phyloP scores from a whole-genome alignment of 306 rosid species.

The Lathyrus oleraceus region DNA sequence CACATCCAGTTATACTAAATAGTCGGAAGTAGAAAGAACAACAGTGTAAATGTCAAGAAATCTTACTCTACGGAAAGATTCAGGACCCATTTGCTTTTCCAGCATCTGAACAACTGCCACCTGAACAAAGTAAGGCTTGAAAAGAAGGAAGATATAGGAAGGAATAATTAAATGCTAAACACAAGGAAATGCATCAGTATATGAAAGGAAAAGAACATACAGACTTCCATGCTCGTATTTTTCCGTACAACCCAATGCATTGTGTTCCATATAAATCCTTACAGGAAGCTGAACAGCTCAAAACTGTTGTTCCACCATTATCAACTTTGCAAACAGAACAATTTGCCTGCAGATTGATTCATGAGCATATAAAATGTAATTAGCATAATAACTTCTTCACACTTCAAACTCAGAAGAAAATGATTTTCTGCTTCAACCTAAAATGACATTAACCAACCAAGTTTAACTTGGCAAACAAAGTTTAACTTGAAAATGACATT shows the following conservation, averaged over 20 bases:
- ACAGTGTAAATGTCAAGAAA: constrained; percentile 29
- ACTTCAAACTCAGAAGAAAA: constrained; percentile 24
- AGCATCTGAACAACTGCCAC: constrained; percentile 96
- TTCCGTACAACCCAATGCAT: constrained; percentile 77
- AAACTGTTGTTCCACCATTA: constrained; percentile 79
- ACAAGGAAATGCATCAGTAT: constrained; percentile 6
- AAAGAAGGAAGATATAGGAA: not conserved
- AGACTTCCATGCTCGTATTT: constrained; percentile 95
- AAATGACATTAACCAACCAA: constrained; percentile 12
- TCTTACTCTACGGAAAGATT: constrained; percentile 90
- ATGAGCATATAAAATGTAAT: constrained; percentile 21
- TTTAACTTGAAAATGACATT: too few relatives aligned
- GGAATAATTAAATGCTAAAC: constrained; percentile 4
- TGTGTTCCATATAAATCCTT: constrained; percentile 95
- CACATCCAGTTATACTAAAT: constrained; percentile 9
- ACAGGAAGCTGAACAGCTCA: constrained; percentile 83
- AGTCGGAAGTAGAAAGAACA: constrained; percentile 10
- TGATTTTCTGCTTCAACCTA: constrained; percentile 21
- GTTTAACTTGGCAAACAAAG: not conserved
- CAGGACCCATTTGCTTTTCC: constrained; percentile 99
- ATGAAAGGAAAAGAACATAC: constrained; percentile 53
- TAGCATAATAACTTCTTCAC: constrained; percentile 12
- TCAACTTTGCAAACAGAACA: constrained; percentile 91
- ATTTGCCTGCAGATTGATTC: constrained; percentile 61
- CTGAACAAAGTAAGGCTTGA: constrained; percentile 40